These are phyloP conservation scores for Pistacia vera DNA, from an alignment of 345 rosid genomes.

Conservation along the genomic window DNA sequence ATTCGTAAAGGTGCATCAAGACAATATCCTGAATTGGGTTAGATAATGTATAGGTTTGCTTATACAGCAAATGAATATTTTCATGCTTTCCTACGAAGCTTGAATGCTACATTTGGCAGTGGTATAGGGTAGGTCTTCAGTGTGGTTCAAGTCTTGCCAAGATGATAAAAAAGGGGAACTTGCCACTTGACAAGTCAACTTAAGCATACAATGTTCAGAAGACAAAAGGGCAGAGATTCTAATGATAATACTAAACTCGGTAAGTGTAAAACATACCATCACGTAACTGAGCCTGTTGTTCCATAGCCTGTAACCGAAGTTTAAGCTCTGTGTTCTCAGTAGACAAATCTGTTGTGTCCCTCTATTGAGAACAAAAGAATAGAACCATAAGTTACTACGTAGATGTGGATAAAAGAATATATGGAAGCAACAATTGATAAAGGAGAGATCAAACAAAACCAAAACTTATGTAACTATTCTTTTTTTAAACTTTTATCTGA, in stretches of 20 bases:
- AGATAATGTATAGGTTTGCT: neutral
- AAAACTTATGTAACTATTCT: neutral
- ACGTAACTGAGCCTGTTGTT: conserved; percentile 83
- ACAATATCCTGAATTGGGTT: neutral
- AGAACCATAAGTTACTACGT: conserved; percentile 13
- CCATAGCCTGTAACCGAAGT: conserved; percentile 91
- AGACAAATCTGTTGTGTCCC: conserved; percentile 78
- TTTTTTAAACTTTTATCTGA: neutral
- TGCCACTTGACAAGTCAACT: conserved; percentile 5
- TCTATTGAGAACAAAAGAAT: conserved; percentile 47
- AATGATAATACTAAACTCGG: neutral
- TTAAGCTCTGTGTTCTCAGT: conserved; percentile 91
- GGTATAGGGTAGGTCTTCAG: neutral
- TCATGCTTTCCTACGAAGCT: neutral
- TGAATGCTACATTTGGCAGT: neutral
- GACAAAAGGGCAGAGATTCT: neutral
- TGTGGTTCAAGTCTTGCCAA: conserved; percentile 7
- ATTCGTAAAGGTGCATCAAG: neutral
- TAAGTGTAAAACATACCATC: conserved; percentile 56
- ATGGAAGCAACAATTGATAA: neutral
- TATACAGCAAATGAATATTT: neutral
- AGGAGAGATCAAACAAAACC: conserved; percentile 10
- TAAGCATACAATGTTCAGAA: neutral
- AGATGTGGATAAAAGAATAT: neutral
- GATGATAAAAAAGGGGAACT: neutral